Conservation (phyloP, 176 grass and related monocot genomes). For the Eragrostis nindensis region DNA sequence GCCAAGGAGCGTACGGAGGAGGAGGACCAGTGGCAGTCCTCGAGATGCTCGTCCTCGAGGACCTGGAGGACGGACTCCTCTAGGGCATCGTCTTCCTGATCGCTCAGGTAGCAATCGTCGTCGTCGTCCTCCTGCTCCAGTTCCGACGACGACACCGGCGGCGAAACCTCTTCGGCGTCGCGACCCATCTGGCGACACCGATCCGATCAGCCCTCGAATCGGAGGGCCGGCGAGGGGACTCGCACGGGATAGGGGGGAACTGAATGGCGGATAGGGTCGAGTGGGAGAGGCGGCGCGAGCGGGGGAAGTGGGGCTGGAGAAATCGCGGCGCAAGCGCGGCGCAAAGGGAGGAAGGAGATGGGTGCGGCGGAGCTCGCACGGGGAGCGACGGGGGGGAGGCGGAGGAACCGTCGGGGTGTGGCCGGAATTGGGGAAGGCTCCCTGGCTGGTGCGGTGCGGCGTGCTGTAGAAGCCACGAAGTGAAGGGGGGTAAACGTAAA, state of each 20-base stretch:
- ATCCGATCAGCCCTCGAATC: constrained; percentile 55
- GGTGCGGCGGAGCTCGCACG: constrained; percentile 11
- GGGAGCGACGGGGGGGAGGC: constrained; percentile 19
- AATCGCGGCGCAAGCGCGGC: not conserved
- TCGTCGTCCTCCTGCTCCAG: constrained; percentile 76
- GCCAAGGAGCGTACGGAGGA: constrained; percentile 45
- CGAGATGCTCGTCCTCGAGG: constrained; percentile 64
- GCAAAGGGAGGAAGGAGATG: not conserved
- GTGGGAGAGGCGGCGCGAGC: not conserved
- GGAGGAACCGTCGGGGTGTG: constrained; percentile 28
- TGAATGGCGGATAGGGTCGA: constrained; percentile 19
- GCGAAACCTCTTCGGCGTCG: constrained; percentile 47
- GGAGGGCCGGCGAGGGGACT: not conserved
- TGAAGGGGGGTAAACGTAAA: constrained; percentile 29
- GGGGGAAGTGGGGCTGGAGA: not conserved
- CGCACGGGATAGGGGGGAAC: constrained; percentile 12
- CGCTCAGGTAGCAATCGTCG: constrained; percentile 77
- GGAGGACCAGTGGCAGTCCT: constrained; percentile 83
- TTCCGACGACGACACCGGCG: constrained; percentile 49
- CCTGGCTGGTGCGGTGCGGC: constrained; percentile 7
- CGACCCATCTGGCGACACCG: constrained; percentile 37
- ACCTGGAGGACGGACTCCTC: constrained; percentile 78
- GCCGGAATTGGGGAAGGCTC: constrained; percentile 42
- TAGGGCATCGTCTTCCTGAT: constrained; percentile 79
- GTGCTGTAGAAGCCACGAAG: not conserved